Evolutionary conservation across 768 basidiomycete species (phyloP).

Genomic region (Suillus luteus): DNA sequence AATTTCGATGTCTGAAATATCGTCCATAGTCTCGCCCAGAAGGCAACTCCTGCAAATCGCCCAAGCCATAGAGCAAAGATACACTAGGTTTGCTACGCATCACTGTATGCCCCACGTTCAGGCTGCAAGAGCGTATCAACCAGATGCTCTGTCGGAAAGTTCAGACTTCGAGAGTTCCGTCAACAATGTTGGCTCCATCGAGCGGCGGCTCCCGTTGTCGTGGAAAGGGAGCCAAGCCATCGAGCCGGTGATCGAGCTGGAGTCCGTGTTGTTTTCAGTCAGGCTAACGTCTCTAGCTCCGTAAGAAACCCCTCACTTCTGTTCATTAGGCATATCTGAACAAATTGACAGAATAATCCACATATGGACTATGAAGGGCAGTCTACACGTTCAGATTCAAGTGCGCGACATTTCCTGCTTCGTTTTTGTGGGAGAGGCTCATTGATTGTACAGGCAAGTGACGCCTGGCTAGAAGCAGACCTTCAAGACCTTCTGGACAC

Average conservation of each 20-base stretch:
- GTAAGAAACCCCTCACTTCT: neutral
- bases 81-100: neutral
- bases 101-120: conserved; percentile 4
- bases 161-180: neutral
- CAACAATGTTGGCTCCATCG: conserved; percentile 8
- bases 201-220: neutral
- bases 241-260: neutral
- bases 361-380: conserved; percentile 5
- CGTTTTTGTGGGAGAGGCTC: neutral
- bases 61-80: neutral
- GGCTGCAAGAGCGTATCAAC: conserved; percentile 8
- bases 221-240: neutral
- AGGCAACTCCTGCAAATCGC: neutral
- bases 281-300: conserved; percentile 1
- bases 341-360: neutral
- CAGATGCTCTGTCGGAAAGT: neutral
- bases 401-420: neutral
- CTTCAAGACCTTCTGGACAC: neutral
- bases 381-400: conserved; percentile 4
- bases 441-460: neutral
- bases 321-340: neutral
- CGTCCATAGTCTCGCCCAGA: neutral
- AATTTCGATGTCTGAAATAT: neutral
- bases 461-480: conserved; percentile 2
- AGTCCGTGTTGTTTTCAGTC: conserved; percentile 2